Base-by-base conservation (phyloP, 495 filamentous ascomycete genomes). In the Chaetomium tenue region DNA sequence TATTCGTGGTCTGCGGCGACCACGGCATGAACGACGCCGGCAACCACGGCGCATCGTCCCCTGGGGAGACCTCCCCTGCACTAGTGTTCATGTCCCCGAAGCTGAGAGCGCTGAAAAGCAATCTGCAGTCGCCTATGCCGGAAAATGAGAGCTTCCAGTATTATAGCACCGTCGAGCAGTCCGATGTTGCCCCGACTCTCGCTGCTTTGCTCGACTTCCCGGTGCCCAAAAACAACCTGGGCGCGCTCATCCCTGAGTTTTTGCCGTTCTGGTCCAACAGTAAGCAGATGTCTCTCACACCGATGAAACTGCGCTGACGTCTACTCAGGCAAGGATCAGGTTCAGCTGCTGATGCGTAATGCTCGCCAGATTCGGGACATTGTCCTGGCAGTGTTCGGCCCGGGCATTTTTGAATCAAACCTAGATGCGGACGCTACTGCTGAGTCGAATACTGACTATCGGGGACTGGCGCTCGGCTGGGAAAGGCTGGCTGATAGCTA, bases 1-100 rank as follows among this genome's bases (percentile, higher is more conserved):
- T 98, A 18, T 83, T 99, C 57, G 85, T 99, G 2, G 77, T 99
- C 9, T 91, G 87, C 60, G 94, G 94, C 50, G 94, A 99, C 72
- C 94, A 99, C 73, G 94, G 94, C 22, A 99, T 99, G 94, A 99
- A 97, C 70, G 94, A 98, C 68, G 94, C 92, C 44, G 94, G 94
- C 4, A 98, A 98, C 70, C 94, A 99, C 74, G 94, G 94, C 13
- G 94, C 93, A 8, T 96, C 95, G 22, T 89, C 90, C 3, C 84
- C 89, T 20, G 92, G 95, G 7, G 94, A 99, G 78, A 98, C 94
- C 12, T 96, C 93, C 0, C 87, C 94, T 0, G 94, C 94, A 16
- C 76, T 99, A 47, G 82, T 96, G 33, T 97, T 99, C 71, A 86
- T 96, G 42, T 96, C 93, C 13, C 93, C 95, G 6, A 92, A 90